Evolutionary conservation across 768 basidiomycete genomes (phyloP).

Genomic region (Rhodotorula diobovata): DNA sequence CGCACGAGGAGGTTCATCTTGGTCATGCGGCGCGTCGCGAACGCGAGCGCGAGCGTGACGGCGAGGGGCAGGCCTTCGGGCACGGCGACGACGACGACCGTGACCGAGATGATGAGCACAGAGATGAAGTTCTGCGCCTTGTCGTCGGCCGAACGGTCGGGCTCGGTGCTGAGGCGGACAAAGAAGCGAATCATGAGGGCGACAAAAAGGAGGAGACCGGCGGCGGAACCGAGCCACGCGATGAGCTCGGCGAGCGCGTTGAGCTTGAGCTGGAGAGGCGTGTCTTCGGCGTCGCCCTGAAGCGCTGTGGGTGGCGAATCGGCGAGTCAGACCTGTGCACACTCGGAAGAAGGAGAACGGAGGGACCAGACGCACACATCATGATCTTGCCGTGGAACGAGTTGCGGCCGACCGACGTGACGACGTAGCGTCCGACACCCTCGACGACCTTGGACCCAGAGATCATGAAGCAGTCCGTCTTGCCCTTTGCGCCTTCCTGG

Average conservation of each 20-base stretch:
- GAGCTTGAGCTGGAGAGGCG: conserved; percentile 88
- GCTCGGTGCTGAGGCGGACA: conserved; percentile 70
- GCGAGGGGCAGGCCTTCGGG: conserved; percentile 91
- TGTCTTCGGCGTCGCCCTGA: conserved; percentile 50
- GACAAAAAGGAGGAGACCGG: conserved; percentile 73
- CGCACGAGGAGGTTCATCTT: conserved; percentile 90
- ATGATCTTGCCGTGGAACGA: conserved; percentile 96
- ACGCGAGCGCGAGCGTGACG: conserved; percentile 91
- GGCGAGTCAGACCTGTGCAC: neutral
- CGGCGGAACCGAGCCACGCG: conserved; percentile 78
- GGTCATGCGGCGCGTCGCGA: conserved; percentile 98
- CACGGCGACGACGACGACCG: conserved; percentile 70
- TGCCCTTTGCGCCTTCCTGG: conserved; percentile 48
- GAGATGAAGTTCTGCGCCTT: conserved; percentile 88
- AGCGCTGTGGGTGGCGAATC: neutral
- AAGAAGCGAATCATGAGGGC: conserved; percentile 92
- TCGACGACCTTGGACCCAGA: conserved; percentile 90
- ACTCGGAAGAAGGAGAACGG: conserved; percentile 40
- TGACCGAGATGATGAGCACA: conserved; percentile 90
- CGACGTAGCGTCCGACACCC: conserved; percentile 86
- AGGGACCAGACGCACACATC: conserved; percentile 62
- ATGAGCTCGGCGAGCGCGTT: conserved; percentile 92
- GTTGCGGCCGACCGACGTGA: conserved; percentile 84
- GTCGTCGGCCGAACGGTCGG: conserved; percentile 64
- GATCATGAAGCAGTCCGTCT: conserved; percentile 86